Evolutionary conservation across 1,284 basidiomycete genomes (phyloP), one percentile per base, ranked within the genome.

Genomic region (Tylopilus orsonianus): DNA sequence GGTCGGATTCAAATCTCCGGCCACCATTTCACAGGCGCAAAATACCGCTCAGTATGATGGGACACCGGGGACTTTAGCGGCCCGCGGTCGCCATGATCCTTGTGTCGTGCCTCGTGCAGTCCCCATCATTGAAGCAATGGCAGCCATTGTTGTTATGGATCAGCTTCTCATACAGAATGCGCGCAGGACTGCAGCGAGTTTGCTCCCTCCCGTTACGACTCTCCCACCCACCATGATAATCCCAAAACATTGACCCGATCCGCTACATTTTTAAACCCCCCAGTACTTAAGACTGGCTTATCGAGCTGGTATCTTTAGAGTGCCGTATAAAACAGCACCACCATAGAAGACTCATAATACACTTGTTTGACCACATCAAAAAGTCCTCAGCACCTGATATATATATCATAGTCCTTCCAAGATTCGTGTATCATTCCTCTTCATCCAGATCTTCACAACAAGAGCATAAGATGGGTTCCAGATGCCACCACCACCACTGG

Each of bases 51-150:
- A 90, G 69, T 99, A 99, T 72, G 86, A 95, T 61, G 97, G 97
- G 30, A 89, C 87, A 14, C 73, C 80, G 0, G 97, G 97, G 24
- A 82, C 81, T 26, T 80, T 99, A 38, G 93, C 92, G 27, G 90
- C 96, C 22, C 80, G 93, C 40, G 97, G 97, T 9, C 80, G 97
- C 50, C 95, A 97, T 70, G 95, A 98, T 68, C 96, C 97, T 10
- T 99, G 97, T 65, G 97, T 99, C 39, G 94, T 99, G 7, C 96
- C 97, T 26, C 85, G 91, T 35, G 97, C 97, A 8, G 93, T 99
- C 9, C 95, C 97, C 35, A 99, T 99, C 61, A 95, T 99, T 24
- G 97, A 99, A 75, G 85, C 93, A 1, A 99, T 99, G 97, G 93
- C 96, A 1, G 87, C 90, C 18, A 76, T 99, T 37, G 95, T 97